Evolutionary conservation across 116 monocot genomes (phyloP).

Genomic region (Phalaenopsis hybrid): DNA sequence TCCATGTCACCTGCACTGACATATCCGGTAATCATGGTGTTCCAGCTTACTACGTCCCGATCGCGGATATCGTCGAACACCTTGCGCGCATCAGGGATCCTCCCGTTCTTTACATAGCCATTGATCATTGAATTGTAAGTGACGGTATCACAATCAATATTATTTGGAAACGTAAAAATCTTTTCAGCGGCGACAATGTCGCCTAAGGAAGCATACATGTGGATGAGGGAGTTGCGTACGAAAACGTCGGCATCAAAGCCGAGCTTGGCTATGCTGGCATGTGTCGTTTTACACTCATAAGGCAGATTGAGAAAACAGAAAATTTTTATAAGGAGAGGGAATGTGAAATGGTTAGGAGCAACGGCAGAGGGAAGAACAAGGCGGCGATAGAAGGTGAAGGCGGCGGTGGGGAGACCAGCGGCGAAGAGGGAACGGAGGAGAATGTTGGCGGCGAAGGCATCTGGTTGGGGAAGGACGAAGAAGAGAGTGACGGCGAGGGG

Average conservation of each 20-base stretch:
- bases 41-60: slow-evolving; percentile 57
- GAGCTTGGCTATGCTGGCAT: slow-evolving; percentile 28
- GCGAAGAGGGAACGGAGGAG: slow-evolving; percentile 33
- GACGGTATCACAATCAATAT: slow-evolving; percentile 25
- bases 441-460: slow-evolving; percentile 45
- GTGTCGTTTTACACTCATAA: slow-evolving; percentile 15
- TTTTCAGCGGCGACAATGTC: slow-evolving; percentile 22
- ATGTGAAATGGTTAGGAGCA: slow-evolving; percentile 41
- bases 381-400: slow-evolving; percentile 31
- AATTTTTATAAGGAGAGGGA: slow-evolving; percentile 43
- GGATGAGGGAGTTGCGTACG: slow-evolving; percentile 50
- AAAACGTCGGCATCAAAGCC: slow-evolving; percentile 38
- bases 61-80: slow-evolving; percentile 53
- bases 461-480: slow-evolving; percentile 32
- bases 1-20: slow-evolving; percentile 44
- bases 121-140: slow-evolving; percentile 66
- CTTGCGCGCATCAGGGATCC: slow-evolving; percentile 23
- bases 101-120: slow-evolving; percentile 52
- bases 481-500: slow-evolving; percentile 33
- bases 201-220: slow-evolving; percentile 48
- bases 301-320: slow-evolving; percentile 21
- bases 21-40: slow-evolving; percentile 44
- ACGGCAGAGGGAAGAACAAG: slow-evolving; percentile 11
- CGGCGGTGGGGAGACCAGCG: slow-evolving; percentile 13
- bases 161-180: slow-evolving; percentile 18